phyloP scores from a whole-genome alignment of 148 eudicot species.

The Chenopodium formosanum region DNA sequence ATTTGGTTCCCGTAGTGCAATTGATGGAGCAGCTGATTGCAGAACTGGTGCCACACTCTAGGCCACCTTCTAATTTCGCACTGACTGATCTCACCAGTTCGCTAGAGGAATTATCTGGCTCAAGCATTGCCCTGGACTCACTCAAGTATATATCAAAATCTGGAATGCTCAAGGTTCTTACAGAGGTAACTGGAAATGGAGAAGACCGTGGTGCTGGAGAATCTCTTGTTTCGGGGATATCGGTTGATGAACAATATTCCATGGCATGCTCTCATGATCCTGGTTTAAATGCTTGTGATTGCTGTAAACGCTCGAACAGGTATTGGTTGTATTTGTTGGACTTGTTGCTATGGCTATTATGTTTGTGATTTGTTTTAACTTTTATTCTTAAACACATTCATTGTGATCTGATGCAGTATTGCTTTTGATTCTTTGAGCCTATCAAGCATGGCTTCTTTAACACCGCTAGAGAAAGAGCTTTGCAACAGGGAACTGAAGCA shows the following conservation, averaged over 20 bases:
- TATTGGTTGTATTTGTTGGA: conserved; percentile 6
- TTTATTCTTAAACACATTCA: neutral
- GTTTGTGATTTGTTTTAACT: no score
- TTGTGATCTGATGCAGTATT: conserved; percentile 25
- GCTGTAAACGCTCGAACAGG: conserved; percentile 27
- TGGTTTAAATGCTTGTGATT: conserved; percentile 9
- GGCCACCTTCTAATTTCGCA: conserved; percentile 29
- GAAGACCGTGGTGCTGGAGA: conserved; percentile 23
- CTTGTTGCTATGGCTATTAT: neutral
- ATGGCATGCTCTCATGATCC: conserved; percentile 14
- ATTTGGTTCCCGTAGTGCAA: conserved; percentile 50
- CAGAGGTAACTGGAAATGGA: neutral
- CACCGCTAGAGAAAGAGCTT: conserved; percentile 29
- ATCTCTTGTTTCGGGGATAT: conserved; percentile 24
- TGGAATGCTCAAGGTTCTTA: neutral
- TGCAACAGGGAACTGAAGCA: conserved; percentile 50
- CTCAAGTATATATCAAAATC: conserved; percentile 8
- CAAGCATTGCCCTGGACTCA: conserved; percentile 10
- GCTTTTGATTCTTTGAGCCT: conserved; percentile 40
- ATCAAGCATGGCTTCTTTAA: conserved; percentile 32
- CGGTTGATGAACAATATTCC: conserved; percentile 18
- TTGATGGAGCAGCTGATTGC: conserved; percentile 57
- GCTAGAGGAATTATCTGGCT: conserved; percentile 12
- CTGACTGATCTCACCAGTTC: conserved; percentile 18
- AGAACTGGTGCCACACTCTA: conserved; percentile 40